Percentiles rank a stretch among this genome's conserved stretches.
phyloP scores from a whole-genome alignment of 441 rosid species.

The Gossypium gossypioides region DNA sequence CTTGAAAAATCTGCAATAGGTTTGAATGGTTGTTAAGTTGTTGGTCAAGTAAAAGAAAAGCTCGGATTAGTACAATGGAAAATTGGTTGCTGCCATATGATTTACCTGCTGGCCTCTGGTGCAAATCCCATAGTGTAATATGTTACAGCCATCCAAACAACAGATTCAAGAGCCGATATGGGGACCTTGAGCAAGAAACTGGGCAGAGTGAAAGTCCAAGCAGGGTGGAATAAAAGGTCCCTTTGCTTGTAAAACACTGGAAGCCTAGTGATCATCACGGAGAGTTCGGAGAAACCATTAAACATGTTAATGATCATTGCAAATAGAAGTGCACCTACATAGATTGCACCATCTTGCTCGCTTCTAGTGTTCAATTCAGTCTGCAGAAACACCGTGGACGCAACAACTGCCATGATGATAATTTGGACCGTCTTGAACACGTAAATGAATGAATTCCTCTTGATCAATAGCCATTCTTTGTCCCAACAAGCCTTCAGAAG shows the following conservation, averaged over 20 bases:
- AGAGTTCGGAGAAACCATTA: slow-evolving; percentile 73
- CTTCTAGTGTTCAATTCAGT: slow-evolving; percentile 38
- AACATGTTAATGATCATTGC: slow-evolving; percentile 59
- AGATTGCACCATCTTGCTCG: slow-evolving; percentile 42
- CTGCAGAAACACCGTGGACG: slow-evolving; percentile 55
- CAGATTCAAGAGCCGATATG: slow-evolving; percentile 49
- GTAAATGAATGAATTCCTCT: slow-evolving; percentile 56
- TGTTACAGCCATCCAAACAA: slow-evolving; percentile 49
- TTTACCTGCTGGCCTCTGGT: slow-evolving; percentile 64
- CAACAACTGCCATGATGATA: slow-evolving; percentile 46
- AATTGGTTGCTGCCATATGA: not conserved
- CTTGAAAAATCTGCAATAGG: slow-evolving; percentile 57
- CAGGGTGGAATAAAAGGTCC: slow-evolving; percentile 70
- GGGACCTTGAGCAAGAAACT: slow-evolving; percentile 56
- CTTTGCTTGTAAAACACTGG: slow-evolving; percentile 91
- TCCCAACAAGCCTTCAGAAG: slow-evolving; percentile 68
- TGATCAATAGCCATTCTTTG: slow-evolving; percentile 69
- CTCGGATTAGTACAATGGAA: not conserved
- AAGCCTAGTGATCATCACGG: slow-evolving; percentile 51
- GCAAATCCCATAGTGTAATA: slow-evolving; percentile 70
- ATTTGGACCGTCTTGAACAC: slow-evolving; percentile 61
- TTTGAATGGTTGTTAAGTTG: not conserved
- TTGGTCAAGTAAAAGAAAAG: not conserved
- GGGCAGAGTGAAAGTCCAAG: slow-evolving; percentile 75
- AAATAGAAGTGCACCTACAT: slow-evolving; percentile 52